A percentile compares a stretch with the other conserved stretches of the same genome.
Evolutionary conservation across 1,139 yeast genomes (phyloP).

Genomic region (Sugiyamaella paludigena): DNA sequence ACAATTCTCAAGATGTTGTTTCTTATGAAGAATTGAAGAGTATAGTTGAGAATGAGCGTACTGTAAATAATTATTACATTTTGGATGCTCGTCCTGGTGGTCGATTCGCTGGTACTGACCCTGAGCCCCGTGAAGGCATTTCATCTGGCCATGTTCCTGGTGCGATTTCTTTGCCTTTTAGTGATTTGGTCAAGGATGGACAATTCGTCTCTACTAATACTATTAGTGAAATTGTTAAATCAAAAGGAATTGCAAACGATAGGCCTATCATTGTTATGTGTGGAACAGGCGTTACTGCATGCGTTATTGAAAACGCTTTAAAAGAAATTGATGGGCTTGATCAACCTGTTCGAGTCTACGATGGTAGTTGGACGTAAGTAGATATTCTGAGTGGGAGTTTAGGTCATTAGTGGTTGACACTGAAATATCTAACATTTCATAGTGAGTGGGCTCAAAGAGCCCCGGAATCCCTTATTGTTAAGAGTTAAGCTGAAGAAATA

Average conservation of each 20-base stretch:
- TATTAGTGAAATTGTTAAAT: conserved; percentile 46
- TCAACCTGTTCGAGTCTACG: conserved; percentile 66
- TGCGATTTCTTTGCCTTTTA: conserved; percentile 74
- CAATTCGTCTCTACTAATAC: conserved; percentile 49
- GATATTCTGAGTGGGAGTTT: too few relatives aligned
- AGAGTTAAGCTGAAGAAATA: conserved; percentile 13
- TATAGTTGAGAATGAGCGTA: conserved; percentile 49
- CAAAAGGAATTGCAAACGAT: conserved; percentile 41
- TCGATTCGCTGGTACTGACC: conserved; percentile 72
- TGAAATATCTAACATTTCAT: conserved; percentile 22
- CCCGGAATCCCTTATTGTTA: conserved; percentile 28
- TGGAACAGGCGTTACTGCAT: conserved; percentile 95
- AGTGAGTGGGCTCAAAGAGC: conserved; percentile 44
- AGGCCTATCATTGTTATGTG: conserved; percentile 82
- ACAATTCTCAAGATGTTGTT: conserved; percentile 51
- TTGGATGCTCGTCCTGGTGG: conserved; percentile 80
- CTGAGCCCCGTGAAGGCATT: conserved; percentile 87
- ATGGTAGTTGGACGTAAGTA: conserved; percentile 81
- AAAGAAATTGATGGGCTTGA: conserved; percentile 52
- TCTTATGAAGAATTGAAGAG: conserved; percentile 60
- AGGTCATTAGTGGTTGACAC: too few relatives aligned
- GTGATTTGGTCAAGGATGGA: conserved; percentile 47
- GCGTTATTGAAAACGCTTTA: conserved; percentile 70
- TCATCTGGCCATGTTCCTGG: conserved; percentile 89
- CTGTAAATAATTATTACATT: conserved; percentile 43